These are phyloP conservation scores for Sherardia arvensis DNA, from an alignment of 257 asterid genomes.

Conservation along the genomic window DNA sequence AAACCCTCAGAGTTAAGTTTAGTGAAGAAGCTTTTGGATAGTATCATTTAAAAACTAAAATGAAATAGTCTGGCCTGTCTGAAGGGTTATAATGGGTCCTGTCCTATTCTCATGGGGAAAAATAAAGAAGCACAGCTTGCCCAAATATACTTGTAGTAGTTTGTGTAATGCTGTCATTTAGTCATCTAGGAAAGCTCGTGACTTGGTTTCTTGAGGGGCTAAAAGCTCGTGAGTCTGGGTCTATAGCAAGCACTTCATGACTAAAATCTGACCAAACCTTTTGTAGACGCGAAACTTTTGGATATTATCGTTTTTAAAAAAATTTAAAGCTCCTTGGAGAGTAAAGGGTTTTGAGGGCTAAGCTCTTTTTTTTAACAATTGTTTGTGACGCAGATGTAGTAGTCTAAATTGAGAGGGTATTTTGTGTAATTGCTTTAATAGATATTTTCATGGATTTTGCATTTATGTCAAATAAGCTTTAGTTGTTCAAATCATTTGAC, in stretches of 20 bases:
- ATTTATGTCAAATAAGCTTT: background rate
- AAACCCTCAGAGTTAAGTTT: too few relatives aligned
- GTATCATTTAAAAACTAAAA: too few relatives aligned
- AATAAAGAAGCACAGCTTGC: too few relatives aligned
- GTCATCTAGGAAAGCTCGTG: background rate
- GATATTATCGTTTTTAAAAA: too few relatives aligned
- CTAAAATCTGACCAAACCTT: background rate
- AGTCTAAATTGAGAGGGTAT: background rate
- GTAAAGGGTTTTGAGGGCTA: background rate
- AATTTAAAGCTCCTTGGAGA: background rate
- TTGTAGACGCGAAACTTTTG: background rate
- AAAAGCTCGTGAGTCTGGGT: background rate
- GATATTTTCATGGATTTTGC: background rate
- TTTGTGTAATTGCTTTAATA: too few relatives aligned
- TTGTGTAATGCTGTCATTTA: background rate
- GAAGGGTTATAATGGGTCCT: too few relatives aligned
- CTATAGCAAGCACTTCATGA: background rate
- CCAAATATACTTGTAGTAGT: too few relatives aligned
- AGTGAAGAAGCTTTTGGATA: too few relatives aligned
- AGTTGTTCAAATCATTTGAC: slow-evolving; percentile 6
- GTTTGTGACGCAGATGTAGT: background rate
- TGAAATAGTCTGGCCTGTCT: too few relatives aligned
- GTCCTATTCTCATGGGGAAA: too few relatives aligned
- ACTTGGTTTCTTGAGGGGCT: background rate
- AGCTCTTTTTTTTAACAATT: too few relatives aligned